Percentiles rank a stretch among this genome's conserved stretches.
Conservation (phyloP, 106 monocot species). For the Dendrobium chrysotoxum region DNA sequence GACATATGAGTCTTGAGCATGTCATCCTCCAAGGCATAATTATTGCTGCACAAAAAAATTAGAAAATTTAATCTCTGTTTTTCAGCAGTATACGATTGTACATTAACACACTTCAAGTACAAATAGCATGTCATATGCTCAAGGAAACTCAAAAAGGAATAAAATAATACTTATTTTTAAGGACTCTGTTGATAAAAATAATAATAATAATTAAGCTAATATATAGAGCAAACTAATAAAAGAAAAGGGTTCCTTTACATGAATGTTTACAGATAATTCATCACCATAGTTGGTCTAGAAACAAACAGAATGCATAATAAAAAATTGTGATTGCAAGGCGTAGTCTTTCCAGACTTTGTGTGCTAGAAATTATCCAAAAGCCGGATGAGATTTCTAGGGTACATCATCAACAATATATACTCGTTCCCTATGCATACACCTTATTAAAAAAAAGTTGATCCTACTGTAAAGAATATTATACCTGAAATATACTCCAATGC, state of each 20-base stretch:
- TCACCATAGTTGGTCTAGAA: not conserved
- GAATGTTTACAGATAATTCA: not conserved
- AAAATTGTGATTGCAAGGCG: not conserved
- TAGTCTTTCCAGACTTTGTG: not conserved
- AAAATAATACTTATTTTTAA: not conserved
- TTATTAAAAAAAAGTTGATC: no score
- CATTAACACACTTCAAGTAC: not conserved
- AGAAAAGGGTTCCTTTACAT: not conserved
- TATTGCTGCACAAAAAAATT: not conserved
- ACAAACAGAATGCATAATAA: not conserved
- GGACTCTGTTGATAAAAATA: no score
- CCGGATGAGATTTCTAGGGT: not conserved
- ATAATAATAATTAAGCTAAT: no score
- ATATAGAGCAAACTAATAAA: not conserved
- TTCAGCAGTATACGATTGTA: not conserved
- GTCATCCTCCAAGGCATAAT: constrained; percentile 7
- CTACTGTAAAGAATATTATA: no score
- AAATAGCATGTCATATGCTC: not conserved
- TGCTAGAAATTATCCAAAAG: not conserved
- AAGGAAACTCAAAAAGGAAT: not conserved
- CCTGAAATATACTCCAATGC: no score
- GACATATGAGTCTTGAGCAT: not conserved
- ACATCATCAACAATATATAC: not conserved
- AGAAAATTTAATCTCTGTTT: not conserved
- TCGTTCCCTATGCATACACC: not conserved